phyloP scores from a whole-genome alignment of 2,329 filamentous ascomycete species.

The Beauveria pseudobassiana region DNA sequence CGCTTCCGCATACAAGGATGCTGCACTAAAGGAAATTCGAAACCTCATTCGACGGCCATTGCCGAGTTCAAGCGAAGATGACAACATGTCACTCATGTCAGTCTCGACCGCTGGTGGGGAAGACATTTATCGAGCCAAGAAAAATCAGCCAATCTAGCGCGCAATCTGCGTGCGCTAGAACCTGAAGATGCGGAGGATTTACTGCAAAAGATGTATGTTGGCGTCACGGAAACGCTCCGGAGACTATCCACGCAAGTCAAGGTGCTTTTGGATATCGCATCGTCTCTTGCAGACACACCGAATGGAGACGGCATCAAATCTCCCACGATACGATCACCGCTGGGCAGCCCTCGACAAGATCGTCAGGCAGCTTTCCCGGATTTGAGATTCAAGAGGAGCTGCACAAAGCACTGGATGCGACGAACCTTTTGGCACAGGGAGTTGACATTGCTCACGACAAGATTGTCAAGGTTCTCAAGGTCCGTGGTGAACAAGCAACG shows the following conservation, averaged over 20 bases:
- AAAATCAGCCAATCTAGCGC: constrained; percentile 79
- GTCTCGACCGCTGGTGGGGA: constrained; percentile 67
- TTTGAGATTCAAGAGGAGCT: constrained; percentile 63
- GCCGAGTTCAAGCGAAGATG: constrained; percentile 89
- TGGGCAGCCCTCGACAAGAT: constrained; percentile 42
- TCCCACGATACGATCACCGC: constrained; percentile 42
- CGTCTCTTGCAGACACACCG: constrained; percentile 49
- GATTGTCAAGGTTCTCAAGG: constrained; percentile 67
- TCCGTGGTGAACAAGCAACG: constrained; percentile 66
- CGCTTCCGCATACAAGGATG: constrained; percentile 75
- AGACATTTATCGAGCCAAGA: constrained; percentile 71
- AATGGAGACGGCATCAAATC: constrained; percentile 36
- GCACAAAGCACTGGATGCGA: constrained; percentile 68
- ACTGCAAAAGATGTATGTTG: constrained; percentile 74
- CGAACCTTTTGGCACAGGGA: constrained; percentile 69
- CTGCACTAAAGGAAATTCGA: constrained; percentile 78
- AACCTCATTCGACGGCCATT: constrained; percentile 75
- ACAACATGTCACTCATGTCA: constrained; percentile 83
- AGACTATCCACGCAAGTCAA: constrained; percentile 87
- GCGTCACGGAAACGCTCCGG: constrained; percentile 78
- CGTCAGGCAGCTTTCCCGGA: constrained; percentile 20
- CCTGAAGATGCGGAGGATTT: constrained; percentile 78
- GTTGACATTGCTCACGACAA: constrained; percentile 76
- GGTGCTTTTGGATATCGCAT: constrained; percentile 88
- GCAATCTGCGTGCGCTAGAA: constrained; percentile 79